These are phyloP conservation scores for Saprolegnia diclina DNA, from an alignment of 352 stramenopile genomes.

Conservation along the genomic window DNA sequence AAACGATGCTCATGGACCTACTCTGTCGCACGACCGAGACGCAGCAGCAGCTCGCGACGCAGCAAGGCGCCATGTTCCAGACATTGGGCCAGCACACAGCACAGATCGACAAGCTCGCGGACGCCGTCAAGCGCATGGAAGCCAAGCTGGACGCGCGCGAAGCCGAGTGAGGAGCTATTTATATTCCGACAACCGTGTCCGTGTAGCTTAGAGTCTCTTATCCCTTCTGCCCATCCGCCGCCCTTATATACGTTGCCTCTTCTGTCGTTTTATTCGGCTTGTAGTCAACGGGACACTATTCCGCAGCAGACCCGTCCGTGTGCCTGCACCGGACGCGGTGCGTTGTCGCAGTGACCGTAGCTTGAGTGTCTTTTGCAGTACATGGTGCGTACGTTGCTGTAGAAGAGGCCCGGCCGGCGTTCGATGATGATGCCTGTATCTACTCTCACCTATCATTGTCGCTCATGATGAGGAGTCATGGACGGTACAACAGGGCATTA, in stretches of 20 bases:
- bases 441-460: too few relatives aligned
- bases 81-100: slow-evolving; percentile 85
- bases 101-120: slow-evolving; percentile 84
- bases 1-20: slow-evolving; percentile 87
- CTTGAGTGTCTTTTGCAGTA: too few relatives aligned
- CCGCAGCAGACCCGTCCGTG: too few relatives aligned
- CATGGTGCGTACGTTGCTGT: too few relatives aligned
- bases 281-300: neutral
- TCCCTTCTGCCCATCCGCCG: neutral
- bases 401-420: neutral
- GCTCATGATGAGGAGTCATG: too few relatives aligned
- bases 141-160: slow-evolving; percentile 81
- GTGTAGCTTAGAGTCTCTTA: neutral
- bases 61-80: slow-evolving; percentile 87
- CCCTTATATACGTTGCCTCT: neutral
- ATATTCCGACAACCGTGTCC: neutral
- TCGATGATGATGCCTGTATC: neutral
- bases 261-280: neutral
- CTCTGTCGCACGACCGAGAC: slow-evolving; percentile 83
- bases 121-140: slow-evolving; percentile 83
- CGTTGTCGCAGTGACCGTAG: neutral
- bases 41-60: slow-evolving; percentile 85
- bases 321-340: too few relatives aligned
- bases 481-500: too few relatives aligned
- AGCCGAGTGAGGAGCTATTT: slow-evolving; percentile 44